Percentiles rank a stretch among this genome's conserved stretches.
phyloP scores from a whole-genome alignment of 1,284 basidiomycete species.

The Amylostereum chailletii region DNA sequence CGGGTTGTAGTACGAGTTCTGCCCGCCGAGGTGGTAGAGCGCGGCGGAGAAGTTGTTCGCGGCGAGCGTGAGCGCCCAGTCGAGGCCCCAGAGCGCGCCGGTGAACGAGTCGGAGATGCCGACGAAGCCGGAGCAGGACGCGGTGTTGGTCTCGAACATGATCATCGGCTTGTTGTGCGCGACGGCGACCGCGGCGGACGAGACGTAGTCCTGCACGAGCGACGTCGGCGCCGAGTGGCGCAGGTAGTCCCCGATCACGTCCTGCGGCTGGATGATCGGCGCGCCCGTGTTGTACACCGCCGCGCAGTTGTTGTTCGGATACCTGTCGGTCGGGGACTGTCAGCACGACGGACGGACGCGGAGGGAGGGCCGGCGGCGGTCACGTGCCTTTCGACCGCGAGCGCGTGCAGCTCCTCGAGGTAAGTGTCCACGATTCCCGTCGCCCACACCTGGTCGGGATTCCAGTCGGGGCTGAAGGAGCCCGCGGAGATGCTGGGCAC shows the following conservation, averaged over 20 bases:
- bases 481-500: slow-evolving; percentile 49
- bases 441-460: slow-evolving; percentile 43
- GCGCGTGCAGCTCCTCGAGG: slow-evolving; percentile 31
- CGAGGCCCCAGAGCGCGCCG: slow-evolving; percentile 48
- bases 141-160: slow-evolving; percentile 48
- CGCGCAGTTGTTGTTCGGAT: slow-evolving; percentile 53
- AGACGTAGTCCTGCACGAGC: slow-evolving; percentile 43
- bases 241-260: slow-evolving; percentile 46
- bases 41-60: slow-evolving; percentile 27
- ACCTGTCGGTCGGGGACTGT: slow-evolving; percentile 18
- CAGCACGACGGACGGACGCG: neutral
- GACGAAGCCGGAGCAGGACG: slow-evolving; percentile 46
- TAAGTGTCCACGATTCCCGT: slow-evolving; percentile 49
- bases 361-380: neutral
- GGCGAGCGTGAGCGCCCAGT: slow-evolving; percentile 48
- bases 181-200: slow-evolving; percentile 37
- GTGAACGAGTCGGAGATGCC: slow-evolving; percentile 44
- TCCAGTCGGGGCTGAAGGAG: slow-evolving; percentile 29
- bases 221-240: slow-evolving; percentile 41
- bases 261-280: slow-evolving; percentile 35
- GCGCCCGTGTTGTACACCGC: slow-evolving; percentile 38
- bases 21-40: slow-evolving; percentile 32
- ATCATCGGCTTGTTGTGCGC: slow-evolving; percentile 41
- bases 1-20: slow-evolving; percentile 27
- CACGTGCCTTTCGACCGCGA: slow-evolving; percentile 49